Evolutionary conservation across 2,329 filamentous ascomycete species (phyloP).

Genomic region (Alternaria tenuissima): DNA sequence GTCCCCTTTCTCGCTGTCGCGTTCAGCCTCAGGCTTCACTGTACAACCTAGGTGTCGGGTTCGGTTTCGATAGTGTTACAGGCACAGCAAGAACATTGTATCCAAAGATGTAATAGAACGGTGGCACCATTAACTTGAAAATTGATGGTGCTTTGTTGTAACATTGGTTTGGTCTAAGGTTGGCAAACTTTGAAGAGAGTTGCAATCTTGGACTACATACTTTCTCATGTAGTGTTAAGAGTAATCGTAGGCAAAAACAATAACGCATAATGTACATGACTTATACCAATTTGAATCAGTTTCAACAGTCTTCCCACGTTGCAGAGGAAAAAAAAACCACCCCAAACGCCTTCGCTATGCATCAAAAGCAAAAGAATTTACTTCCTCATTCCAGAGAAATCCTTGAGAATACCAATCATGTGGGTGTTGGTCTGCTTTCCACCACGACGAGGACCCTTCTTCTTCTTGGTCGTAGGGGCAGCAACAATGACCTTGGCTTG

Average conservation of each 20-base stretch:
- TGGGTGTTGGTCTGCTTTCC: constrained; percentile 89
- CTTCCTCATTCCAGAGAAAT: constrained; percentile 65
- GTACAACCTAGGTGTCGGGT: background rate
- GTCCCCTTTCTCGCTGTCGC: background rate
- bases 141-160: too few species aligned
- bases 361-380: constrained; percentile 25
- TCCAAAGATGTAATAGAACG: background rate
- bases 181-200: background rate
- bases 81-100: too few species aligned
- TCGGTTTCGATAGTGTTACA: too few species aligned
- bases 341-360: constrained; percentile 47
- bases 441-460: constrained; percentile 75
- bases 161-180: background rate
- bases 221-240: background rate
- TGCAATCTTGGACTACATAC: background rate
- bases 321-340: background rate
- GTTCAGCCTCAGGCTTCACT: background rate
- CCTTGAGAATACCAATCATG: constrained; percentile 82
- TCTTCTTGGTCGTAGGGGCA: constrained; percentile 71
- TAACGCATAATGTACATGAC: background rate
- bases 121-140: too few species aligned
- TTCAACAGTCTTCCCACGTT: background rate
- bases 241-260: background rate
- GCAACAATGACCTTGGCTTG: constrained; percentile 73
- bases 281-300: background rate